Evolutionary conservation across 805 yeast species (phyloP).

Genomic region (Ogataea philodendri): DNA sequence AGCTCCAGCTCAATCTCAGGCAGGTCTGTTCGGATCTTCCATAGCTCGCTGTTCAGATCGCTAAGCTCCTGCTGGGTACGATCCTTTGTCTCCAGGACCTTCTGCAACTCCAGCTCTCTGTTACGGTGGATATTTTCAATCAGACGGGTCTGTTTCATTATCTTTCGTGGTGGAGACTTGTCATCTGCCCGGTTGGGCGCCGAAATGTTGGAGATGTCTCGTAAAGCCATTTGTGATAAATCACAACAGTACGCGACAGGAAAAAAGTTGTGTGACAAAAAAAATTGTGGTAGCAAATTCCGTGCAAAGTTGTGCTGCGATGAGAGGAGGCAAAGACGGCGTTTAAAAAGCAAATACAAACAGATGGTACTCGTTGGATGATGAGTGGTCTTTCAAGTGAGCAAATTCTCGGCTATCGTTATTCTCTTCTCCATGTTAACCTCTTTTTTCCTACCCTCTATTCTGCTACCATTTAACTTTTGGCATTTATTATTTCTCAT

Average conservation of each 20-base stretch:
- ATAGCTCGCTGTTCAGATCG: conserved; percentile 26
- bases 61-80: conserved; percentile 24
- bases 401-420: too few species aligned
- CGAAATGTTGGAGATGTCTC: conserved; percentile 10
- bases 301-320: too few species aligned
- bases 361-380: too few species aligned
- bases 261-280: conserved; percentile 7
- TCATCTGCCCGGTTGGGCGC: conserved; percentile 2
- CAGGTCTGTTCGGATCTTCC: conserved; percentile 27
- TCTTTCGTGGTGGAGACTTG: conserved; percentile 5
- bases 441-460: too few species aligned
- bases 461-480: too few species aligned
- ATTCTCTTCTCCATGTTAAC: background rate
- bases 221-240: conserved; percentile 11
- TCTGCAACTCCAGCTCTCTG: conserved; percentile 18
- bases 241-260: conserved; percentile 11
- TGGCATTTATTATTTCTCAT: too few species aligned
- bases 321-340: too few species aligned
- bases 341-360: too few species aligned
- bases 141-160: conserved; percentile 12
- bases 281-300: too few species aligned
- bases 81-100: conserved; percentile 16
- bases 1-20: conserved; percentile 29
- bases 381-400: too few species aligned
- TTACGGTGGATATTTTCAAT: conserved; percentile 16